Evolutionary conservation across 371 early-diverging fungal genomes (phyloP).

Genomic region (Mortierella sp.): DNA sequence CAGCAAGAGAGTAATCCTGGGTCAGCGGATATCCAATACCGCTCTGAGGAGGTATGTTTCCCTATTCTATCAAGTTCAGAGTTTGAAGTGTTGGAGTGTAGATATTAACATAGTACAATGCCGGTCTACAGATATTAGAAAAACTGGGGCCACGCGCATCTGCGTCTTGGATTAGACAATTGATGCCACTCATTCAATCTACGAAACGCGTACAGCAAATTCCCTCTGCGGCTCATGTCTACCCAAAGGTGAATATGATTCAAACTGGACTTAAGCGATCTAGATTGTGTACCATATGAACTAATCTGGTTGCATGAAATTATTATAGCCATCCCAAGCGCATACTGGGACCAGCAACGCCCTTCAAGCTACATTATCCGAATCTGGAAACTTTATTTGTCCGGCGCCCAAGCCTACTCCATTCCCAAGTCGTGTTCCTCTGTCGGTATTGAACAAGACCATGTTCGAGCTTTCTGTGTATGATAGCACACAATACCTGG

Average conservation of each 20-base stretch:
- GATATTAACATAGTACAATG: too few species aligned
- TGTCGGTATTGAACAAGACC: conserved; percentile 50
- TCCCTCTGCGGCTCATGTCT: conserved; percentile 29
- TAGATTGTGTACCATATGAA: not conserved
- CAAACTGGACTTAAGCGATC: not conserved
- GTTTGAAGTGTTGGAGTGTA: not conserved
- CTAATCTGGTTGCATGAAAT: not conserved
- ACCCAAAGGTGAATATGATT: conserved; percentile 22
- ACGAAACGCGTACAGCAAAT: conserved; percentile 33
- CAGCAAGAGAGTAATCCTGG: conserved; percentile 17
- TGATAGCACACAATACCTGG: conserved; percentile 51
- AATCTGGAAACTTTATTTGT: conserved; percentile 31
- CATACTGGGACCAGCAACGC: not conserved
- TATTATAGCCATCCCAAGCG: not conserved
- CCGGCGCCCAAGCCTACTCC: conserved; percentile 26
- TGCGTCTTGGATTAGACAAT: conserved; percentile 37
- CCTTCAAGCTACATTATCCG: conserved; percentile 33
- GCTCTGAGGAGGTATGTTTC: conserved; percentile 26
- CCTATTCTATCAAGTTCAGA: not conserved
- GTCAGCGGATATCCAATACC: not conserved
- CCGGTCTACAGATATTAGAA: conserved; percentile 18
- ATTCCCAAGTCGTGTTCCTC: conserved; percentile 42
- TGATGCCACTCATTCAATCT: conserved; percentile 39
- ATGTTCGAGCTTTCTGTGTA: conserved; percentile 56
- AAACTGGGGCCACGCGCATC: conserved; percentile 34